These are phyloP conservation scores for Leccinum olivaceoglutinosum DNA, from an alignment of 1,284 basidiomycete species.

Conservation along the genomic window DNA sequence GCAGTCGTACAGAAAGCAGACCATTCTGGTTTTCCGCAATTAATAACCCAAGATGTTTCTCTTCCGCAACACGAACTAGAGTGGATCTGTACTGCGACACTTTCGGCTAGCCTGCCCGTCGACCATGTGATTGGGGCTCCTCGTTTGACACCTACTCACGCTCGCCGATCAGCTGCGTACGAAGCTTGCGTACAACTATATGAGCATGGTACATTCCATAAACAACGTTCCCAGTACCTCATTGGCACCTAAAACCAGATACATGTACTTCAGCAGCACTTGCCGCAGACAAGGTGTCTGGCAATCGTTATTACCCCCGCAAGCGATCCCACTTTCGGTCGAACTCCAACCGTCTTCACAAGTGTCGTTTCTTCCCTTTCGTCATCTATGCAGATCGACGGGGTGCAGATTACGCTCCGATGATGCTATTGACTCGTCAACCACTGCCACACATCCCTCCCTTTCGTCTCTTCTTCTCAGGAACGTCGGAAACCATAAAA, in stretches of 20 bases:
- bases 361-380: constrained; percentile 47
- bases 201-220: constrained; percentile 43
- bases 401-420: constrained; percentile 42
- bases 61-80: constrained; percentile 9
- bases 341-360: constrained; percentile 32
- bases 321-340: constrained; percentile 62
- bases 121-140: constrained; percentile 40
- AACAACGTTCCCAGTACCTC: constrained; percentile 40
- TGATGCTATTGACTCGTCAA: constrained; percentile 59
- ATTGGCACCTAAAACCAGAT: constrained; percentile 4
- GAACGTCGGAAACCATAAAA: constrained; percentile 37
- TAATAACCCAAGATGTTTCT: constrained; percentile 30
- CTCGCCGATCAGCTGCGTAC: constrained; percentile 55
- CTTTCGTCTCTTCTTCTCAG: constrained; percentile 57
- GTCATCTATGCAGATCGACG: constrained; percentile 39
- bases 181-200: constrained; percentile 49
- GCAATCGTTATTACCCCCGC: constrained; percentile 49
- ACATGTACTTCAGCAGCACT: constrained; percentile 10
- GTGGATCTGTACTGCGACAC: constrained; percentile 45
- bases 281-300: constrained; percentile 30
- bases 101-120: constrained; percentile 40
- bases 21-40: constrained; percentile 31
- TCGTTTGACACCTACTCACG: constrained; percentile 42
- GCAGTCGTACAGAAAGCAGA: constrained; percentile 19
- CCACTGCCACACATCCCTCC: constrained; percentile 52